Base-by-base conservation (phyloP, 2,329 filamentous ascomycete species). In the Cercospora janseana region DNA sequence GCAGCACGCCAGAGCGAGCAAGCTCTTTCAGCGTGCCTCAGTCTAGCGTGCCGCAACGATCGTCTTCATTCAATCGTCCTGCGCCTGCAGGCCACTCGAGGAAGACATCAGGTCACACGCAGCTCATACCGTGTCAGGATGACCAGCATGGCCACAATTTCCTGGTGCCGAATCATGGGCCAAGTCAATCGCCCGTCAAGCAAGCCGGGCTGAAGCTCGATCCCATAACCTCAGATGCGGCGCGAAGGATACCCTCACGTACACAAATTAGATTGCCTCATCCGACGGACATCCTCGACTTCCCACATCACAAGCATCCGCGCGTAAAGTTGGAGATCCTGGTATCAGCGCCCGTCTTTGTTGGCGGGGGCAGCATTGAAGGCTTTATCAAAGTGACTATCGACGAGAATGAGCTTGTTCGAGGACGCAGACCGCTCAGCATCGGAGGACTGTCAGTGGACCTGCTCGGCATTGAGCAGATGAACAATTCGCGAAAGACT, bases 281-380 rank as follows among this genome's bases (percentile, higher is more conserved):
- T 27, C 75, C 75, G 2, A 68, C 69, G 28, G 76, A 79, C 40
- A 67, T 79, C 20, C 58, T 79, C 13, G 75, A 79, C 20, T 73
- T 71, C 54, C 75, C 76, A 13, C 70, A 66, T 9, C 69, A 73
- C 57, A 70, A 70, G 37, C 75, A 80, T 64, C 72, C 75, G 24
- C 70, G 76, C 29, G 65, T 80, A 2, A 68, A 71, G 28, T 65
- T 78, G 6, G 75, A 74, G 12, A 59, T 79, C n/a, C 74, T 75
- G 42, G 65, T 77, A 18, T 72, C 72, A 23, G 74, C 76, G 13
- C 70, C 76, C 4, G 62, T 80, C 6, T 79, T 78, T 51, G 75
- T 80, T n/a, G 78, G 78, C 13, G 77, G 77, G 21, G 75, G 77
- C 6, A 78, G 72, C 8, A 69, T 79, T 10, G 77, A 80, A 65